These are phyloP conservation scores for Paramecium biaurelia DNA, from an alignment of 73 alveolate species.

Conservation along the genomic window DNA sequence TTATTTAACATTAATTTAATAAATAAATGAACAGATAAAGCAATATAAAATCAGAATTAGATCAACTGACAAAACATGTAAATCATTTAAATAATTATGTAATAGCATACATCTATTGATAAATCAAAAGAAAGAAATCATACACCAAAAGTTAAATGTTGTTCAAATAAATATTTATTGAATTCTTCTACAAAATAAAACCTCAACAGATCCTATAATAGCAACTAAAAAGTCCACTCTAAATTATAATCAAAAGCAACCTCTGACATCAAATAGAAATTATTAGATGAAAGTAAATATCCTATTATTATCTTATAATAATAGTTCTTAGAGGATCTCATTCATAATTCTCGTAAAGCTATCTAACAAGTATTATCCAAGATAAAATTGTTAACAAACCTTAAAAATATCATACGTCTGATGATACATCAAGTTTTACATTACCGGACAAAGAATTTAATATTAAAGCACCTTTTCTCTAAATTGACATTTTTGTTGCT, in stretches of 20 bases:
- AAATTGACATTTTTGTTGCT: background rate
- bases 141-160: background rate
- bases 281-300: background rate
- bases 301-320: background rate
- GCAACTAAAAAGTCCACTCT: background rate
- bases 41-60: background rate
- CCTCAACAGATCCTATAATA: background rate
- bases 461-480: background rate
- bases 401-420: background rate
- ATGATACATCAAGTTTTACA: background rate
- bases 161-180: background rate
- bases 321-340: slow-evolving; percentile 14
- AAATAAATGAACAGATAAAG: background rate
- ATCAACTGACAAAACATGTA: background rate
- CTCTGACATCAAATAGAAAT: background rate
- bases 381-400: background rate
- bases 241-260: background rate
- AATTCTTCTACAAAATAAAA: background rate
- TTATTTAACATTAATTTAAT: background rate
- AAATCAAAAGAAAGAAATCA: background rate
- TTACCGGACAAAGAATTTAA: background rate
- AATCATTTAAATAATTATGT: background rate
- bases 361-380: background rate
- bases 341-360: background rate
- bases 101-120: background rate